These are phyloP conservation scores for Dissophora globulifera DNA, from an alignment of 192 early-diverging fungal species.

Conservation along the genomic window DNA sequence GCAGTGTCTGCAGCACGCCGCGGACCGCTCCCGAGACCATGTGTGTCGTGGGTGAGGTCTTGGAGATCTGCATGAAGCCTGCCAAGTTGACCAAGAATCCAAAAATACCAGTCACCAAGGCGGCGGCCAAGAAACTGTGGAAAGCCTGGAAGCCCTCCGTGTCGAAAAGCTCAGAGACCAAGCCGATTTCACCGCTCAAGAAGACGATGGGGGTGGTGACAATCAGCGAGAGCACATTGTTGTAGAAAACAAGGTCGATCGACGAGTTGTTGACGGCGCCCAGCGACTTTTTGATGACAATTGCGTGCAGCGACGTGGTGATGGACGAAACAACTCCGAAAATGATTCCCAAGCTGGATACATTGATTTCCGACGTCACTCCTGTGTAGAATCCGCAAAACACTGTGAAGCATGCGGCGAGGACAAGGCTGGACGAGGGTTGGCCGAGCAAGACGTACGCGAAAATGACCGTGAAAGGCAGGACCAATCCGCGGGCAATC, in stretches of 20 bases:
- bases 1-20: slow-evolving; percentile 64
- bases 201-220: slow-evolving; percentile 60
- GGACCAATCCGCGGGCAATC: slow-evolving; percentile 66
- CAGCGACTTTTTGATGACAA: slow-evolving; percentile 66
- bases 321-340: slow-evolving; percentile 63
- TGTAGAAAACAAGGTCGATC: slow-evolving; percentile 69
- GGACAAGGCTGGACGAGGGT: slow-evolving; percentile 42
- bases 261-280: slow-evolving; percentile 60
- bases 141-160: slow-evolving; percentile 4
- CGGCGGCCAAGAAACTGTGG: slow-evolving; percentile 40
- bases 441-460: slow-evolving; percentile 54
- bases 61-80: slow-evolving; percentile 72
- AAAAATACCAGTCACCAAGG: slow-evolving; percentile 61
- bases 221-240: slow-evolving; percentile 61
- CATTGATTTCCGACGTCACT: slow-evolving; percentile 47
- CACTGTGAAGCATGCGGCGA: slow-evolving; percentile 57
- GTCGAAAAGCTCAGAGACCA: slow-evolving; percentile 10
- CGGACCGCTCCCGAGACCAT: slow-evolving; percentile 68
- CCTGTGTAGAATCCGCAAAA: slow-evolving; percentile 66
- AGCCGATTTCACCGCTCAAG: slow-evolving; percentile 53
- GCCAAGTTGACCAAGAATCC: slow-evolving; percentile 72
- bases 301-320: slow-evolving; percentile 69
- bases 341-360: slow-evolving; percentile 49
- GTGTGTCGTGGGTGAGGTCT: slow-evolving; percentile 69
- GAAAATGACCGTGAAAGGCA: slow-evolving; percentile 66